Evolutionary conservation across 1,284 basidiomycete species (phyloP).

Genomic region (Cryptococcus sp.): DNA sequence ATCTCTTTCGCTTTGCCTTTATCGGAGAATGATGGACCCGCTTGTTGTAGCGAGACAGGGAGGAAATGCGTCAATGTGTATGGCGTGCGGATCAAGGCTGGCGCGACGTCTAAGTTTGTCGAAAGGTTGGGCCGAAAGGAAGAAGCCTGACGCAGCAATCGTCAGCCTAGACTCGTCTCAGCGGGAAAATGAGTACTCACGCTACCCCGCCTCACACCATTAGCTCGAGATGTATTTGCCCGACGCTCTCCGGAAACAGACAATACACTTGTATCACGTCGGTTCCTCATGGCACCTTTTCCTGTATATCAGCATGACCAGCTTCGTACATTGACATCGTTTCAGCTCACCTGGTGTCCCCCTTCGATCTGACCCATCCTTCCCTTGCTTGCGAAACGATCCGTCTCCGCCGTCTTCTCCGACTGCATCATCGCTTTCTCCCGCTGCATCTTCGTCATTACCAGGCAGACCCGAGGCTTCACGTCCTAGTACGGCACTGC

Average conservation of each 20-base stretch:
- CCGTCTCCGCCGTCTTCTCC: conserved; percentile 25
- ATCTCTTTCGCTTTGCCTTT: conserved; percentile 47
- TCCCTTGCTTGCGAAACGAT: conserved; percentile 19
- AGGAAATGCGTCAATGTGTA: conserved; percentile 63
- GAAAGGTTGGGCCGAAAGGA: conserved; percentile 45
- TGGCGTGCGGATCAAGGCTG: conserved; percentile 74
- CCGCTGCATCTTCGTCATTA: conserved; percentile 44
- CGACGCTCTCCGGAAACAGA: not conserved
- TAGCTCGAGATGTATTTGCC: conserved; percentile 4
- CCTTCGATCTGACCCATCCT: conserved; percentile 1
- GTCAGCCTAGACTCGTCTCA: not conserved
- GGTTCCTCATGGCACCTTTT: not conserved
- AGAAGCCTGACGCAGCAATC: conserved; percentile 25
- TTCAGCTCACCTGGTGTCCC: not conserved
- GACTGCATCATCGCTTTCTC: conserved; percentile 42
- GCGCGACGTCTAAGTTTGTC: conserved; percentile 46
- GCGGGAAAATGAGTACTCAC: not conserved
- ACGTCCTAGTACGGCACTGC: not conserved
- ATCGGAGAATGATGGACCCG: conserved; percentile 45
- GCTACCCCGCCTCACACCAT: conserved; percentile 9
- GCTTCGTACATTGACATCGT: no score
- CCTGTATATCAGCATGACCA: no score
- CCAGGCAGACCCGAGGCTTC: conserved; percentile 12
- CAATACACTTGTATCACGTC: not conserved
- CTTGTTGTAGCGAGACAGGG: conserved; percentile 31